Evolutionary conservation across 176 grass and related monocot genomes (phyloP).

Genomic region (Luzula sylvatica): DNA sequence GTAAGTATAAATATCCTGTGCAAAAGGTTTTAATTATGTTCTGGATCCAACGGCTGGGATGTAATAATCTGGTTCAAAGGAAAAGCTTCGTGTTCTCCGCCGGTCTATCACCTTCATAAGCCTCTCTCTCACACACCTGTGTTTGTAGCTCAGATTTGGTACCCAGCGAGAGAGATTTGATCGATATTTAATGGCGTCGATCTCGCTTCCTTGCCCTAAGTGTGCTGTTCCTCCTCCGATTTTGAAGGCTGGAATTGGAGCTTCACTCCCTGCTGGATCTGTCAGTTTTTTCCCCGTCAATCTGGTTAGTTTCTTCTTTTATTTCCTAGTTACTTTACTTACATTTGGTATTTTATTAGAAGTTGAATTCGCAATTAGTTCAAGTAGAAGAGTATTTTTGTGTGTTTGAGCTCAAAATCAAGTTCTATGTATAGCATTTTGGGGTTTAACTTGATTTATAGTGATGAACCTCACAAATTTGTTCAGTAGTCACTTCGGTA

Average conservation of each 20-base stretch:
- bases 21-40: too few relatives aligned
- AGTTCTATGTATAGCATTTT: too few relatives aligned
- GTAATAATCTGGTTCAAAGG: conserved; percentile 1
- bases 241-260: conserved; percentile 8
- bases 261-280: conserved; percentile 16
- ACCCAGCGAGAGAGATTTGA: background rate
- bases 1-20: too few relatives aligned
- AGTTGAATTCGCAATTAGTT: conserved; percentile 4
- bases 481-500: too few relatives aligned
- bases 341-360: background rate
- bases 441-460: too few relatives aligned
- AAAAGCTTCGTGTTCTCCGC: conserved; percentile 35
- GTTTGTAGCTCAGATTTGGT: conserved; percentile 13
- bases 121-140: background rate
- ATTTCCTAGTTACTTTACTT: background rate
- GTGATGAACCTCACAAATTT: too few relatives aligned
- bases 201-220: conserved; percentile 37
- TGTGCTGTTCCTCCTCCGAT: conserved; percentile 18
- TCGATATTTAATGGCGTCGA: conserved; percentile 24
- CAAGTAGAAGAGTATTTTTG: background rate
- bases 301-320: conserved; percentile 14
- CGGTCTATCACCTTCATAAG: conserved; percentile 11
- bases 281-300: conserved; percentile 14
- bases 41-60: conserved; percentile 26
- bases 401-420: background rate